Evolutionary conservation across 139 green algal genomes (phyloP), one percentile per base, ranked within the genome.

Genomic region (Eudorina sp.): DNA sequence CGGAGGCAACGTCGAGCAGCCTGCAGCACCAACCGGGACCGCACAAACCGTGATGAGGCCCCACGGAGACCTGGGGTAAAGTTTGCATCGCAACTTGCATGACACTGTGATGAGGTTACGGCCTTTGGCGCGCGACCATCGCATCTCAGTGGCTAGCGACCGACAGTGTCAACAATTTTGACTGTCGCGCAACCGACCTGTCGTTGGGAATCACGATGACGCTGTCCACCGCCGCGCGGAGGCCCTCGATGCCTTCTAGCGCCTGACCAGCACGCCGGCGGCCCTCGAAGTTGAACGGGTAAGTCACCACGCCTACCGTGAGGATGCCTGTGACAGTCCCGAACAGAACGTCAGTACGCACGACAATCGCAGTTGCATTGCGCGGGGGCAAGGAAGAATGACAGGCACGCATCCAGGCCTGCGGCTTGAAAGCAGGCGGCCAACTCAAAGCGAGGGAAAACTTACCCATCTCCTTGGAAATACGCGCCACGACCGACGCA

Each of bases 201-300:
- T 99, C 97, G 87, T 99, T 99, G 64, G 97, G 96, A 64, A 99
- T 98, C 66, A 98, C 94, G 70, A 98, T 98, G 18, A 99, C 91
- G 41, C 72, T 84, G 88, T 93, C 91, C 38, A 93, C 91, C 3
- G 80, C 81, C 0, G 36, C 85, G 13, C 93, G 83, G 72, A 99
- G 94, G 6, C 89, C 91, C 83, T 98, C 94, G 69, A 99, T 96
- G 72, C 95, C 96, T 29, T 96, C 93, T 14, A 93, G 53, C 3
- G 96, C 97, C 88, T 93, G 89, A 36, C 60, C 88, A 4, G 53
- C 48, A 64, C 93, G 93, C 7, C 93, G 88, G 7, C 95, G 92
- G 2, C 97, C 97, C 90, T 99, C 97, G 83, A 99, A 99, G 53
- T 93, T 94, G 94, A 99, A 99, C 3, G 97, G 97, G 82, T 96